Base-by-base conservation (phyloP, 2,329 filamentous ascomycete genomes). In the Aspergillus candidus region DNA sequence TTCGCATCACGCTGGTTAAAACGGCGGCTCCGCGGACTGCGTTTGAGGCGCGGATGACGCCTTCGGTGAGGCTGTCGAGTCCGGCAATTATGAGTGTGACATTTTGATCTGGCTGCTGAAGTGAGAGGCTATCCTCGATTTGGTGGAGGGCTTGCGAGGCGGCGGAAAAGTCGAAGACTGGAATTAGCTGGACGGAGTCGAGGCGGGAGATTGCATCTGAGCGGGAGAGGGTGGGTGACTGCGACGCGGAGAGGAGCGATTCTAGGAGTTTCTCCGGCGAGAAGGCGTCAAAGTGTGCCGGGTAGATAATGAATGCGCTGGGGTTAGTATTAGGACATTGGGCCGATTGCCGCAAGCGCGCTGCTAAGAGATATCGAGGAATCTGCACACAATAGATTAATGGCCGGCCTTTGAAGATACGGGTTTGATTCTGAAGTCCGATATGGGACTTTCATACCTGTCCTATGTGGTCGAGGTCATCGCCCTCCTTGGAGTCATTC, bases 1-100 rank as follows among this genome's bases (percentile, higher is more conserved):
- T 64, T 6, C 61, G 57, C 22, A 69, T 47, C 3, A 59, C 55
- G 10, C 61, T 57, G 11, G 53, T 53, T 35, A 70, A 43, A 6
- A 61, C 44, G 2, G 65, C 65, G 3, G 63, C 55, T 8, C 63
- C 66, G 18, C 58, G 56, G 10, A 60, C 53, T 0, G 63, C 57
- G 27, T 66, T 68, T 4, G 67, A 70, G 3, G 58, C 52, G 29
- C 66, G 64, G 30, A 68, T 60, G n/a, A 66, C 53, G 5, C 58
- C 59, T 41, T 67, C 64, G 3, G 63, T 46, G 4, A 68, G 57
- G 11, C 57, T 54, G 34, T 70, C 67, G 11, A 70, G 59, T 2
- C 66, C 66, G 32, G 55, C 63, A 12, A 69, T 49, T 6, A 69
- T 29, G 29, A 67, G 44, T 1, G 66, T 37, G 12, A 59, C 44